Evolutionary conservation across 2,329 filamentous ascomycete genomes (phyloP).

Genomic region (Calycina marina): DNA sequence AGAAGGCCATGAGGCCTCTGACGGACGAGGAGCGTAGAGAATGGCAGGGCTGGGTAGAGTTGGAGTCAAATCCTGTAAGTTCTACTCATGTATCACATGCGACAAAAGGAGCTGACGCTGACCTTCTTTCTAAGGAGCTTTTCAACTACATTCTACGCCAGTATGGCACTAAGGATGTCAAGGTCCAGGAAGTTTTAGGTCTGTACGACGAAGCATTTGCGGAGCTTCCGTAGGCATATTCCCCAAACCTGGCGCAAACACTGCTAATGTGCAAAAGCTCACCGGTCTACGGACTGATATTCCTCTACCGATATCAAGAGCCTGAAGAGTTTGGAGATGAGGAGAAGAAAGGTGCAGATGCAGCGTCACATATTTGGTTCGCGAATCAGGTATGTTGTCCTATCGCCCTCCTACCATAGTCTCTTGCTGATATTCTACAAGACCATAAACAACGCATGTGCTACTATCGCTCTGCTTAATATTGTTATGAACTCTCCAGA

Average conservation of each 20-base stretch:
- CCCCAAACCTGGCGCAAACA: background rate
- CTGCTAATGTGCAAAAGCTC: constrained; percentile 33
- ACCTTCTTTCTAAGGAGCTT: constrained; percentile 59
- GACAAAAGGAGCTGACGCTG: no score
- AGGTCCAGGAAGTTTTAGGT: constrained; percentile 61
- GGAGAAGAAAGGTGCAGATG: constrained; percentile 36
- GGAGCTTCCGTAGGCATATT: constrained; percentile 42
- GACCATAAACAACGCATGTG: constrained; percentile 75
- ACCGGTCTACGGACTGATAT: constrained; percentile 74
- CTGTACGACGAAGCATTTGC: constrained; percentile 52
- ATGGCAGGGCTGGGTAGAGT: constrained; percentile 65
- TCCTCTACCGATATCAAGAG: constrained; percentile 61
- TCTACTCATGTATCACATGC: background rate
- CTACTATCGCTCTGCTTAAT: constrained; percentile 82
- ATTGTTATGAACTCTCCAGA: constrained; percentile 73
- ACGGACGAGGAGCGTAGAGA: constrained; percentile 36
- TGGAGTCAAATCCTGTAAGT: constrained; percentile 78
- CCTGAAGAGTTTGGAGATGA: constrained; percentile 27
- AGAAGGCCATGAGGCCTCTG: constrained; percentile 29
- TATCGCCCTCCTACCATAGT: background rate
- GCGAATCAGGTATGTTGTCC: constrained; percentile 59
- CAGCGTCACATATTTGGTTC: constrained; percentile 68
- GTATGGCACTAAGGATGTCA: constrained; percentile 60
- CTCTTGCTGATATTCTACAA: constrained; percentile 23
- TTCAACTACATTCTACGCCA: constrained; percentile 77